Base-by-base conservation (phyloP, 2,329 filamentous ascomycete genomes). In the Pyrenophora seminiperda region DNA sequence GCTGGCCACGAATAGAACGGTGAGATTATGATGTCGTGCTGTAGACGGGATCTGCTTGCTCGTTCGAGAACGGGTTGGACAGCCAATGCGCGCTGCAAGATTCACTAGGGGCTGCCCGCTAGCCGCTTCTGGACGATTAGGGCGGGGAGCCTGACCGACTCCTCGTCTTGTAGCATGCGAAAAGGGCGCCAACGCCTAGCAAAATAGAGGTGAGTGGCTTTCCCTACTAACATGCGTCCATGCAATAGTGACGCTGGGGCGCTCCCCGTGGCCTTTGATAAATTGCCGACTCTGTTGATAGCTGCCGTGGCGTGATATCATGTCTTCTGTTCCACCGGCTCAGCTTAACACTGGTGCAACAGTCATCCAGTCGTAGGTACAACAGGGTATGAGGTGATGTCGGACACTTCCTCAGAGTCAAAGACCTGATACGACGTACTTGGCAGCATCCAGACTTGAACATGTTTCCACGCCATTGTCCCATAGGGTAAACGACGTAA, bases 101-200 rank as follows among this genome's bases (percentile, higher is more conserved):
- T 56, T 44, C 33, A 50, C 24, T 54, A 34, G 53, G 53, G 56
- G 62, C 58, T 45, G 56, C 39, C 14, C 36, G 34, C 62, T 67
- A 68, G 39, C 65, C 56, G 17, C 5, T 51, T 54, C 5, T 22
- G 39, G 58, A 42, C 27, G 17, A 53, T 45, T 46, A 50, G 52
- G 19, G 55, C 52, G 53, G 59, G 48, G 48, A 62, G 59, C 61
- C 61, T 68, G 66, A 71, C 67, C 66, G 66, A 70, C 66, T 68
- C 59, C 56, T 65, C 31, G 50, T 49, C 50, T 45, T 48, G 27
- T 37, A 40, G 29, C 31, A 20, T 22, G 39, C 41, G 30, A 41
- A 36, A 22, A 19, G 19, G 22, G 19, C 22, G 30, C 37, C 17
- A 15, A 19, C 20, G 38, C n/a, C 45, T 17, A 19, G 43, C 13